Evolutionary conservation across 495 filamentous ascomycete species (phyloP), one percentile per base, ranked within the genome.

Genomic region (Penicillium cosmopolitanum): DNA sequence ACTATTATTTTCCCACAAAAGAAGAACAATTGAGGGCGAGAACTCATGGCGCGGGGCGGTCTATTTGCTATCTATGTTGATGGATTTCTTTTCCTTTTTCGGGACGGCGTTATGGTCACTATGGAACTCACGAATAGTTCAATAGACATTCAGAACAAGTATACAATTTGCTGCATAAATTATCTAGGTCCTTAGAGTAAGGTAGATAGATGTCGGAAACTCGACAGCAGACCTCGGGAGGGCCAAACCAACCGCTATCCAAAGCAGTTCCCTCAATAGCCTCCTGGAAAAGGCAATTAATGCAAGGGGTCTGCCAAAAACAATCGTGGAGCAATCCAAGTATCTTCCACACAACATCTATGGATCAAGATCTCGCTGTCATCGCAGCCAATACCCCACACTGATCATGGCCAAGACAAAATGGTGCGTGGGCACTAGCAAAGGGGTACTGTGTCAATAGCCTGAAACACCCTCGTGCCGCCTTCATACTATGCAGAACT

Each of bases 391-490:
- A 9, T 18, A 16, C 42, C 42, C 42, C 42, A 44, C 42, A 44
- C 4, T 15, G 42, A 7, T 19, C n/a, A 19, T n/a, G 43, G 16
- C 16, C 15, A 21, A 46, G 9, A 21, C 43, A 16, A 46, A 21
- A 11, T 21, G 15, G 46, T 48, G 46, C 46, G 46, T 48, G 46
- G 8, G 0, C 11, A 25, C 23, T 28, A n/a, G 18, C 23, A 15
- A 1, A 18, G 15, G 25, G 1, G 0, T 18, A 18, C 28, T 44
- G 62, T 64, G 54, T 25, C 3, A 18, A 19, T 18, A 16, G 54
- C n/a, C 31, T 61, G 57, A 65, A 64, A 60, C 61, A 50, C 18
- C 15, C 40, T 16, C 19, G 19, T 25, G 13, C 10, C 18, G 43
- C 16, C 15, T 6, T 10, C 0, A 28, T 10, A 13, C 15, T 9